Percentiles rank a stretch among this genome's conserved stretches.
These are phyloP conservation scores for Cryptosporidium sp. DNA, from an alignment of 169 alveolate species.

Conservation along the genomic window DNA sequence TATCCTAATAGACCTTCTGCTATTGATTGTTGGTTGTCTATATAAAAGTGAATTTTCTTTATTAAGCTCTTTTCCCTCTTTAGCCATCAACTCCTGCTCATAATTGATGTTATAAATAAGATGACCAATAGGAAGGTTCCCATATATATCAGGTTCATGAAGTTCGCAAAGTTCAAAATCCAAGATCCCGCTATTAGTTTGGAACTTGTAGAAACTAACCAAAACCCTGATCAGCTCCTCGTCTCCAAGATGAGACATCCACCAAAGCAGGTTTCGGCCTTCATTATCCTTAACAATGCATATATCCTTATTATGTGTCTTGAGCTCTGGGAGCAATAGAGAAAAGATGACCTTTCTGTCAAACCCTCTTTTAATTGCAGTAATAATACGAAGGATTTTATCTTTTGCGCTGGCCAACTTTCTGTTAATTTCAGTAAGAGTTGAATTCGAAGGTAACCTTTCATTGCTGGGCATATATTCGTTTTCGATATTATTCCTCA, in stretches of 20 bases:
- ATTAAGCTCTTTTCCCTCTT: background rate
- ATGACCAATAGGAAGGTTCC: conserved; percentile 55
- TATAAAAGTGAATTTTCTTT: background rate
- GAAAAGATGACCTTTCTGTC: conserved; percentile 32
- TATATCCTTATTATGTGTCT: conserved; percentile 25
- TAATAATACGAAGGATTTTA: conserved; percentile 45
- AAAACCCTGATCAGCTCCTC: conserved; percentile 13
- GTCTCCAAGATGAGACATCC: conserved; percentile 54
- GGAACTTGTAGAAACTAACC: conserved; percentile 38
- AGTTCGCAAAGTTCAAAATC: conserved; percentile 55
- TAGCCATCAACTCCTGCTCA: background rate
- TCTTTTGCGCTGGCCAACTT: conserved; percentile 42
- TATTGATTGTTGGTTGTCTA: background rate
- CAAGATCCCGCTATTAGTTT: conserved; percentile 33
- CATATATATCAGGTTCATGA: conserved; percentile 67
- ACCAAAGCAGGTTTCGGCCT: conserved; percentile 58
- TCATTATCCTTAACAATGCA: conserved; percentile 47
- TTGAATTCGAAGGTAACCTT: conserved; percentile 1
- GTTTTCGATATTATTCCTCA: conserved; percentile 25
- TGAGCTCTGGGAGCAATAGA: conserved; percentile 33
- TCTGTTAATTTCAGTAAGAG: conserved; percentile 20
- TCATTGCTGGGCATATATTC: background rate
- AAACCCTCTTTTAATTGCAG: conserved; percentile 45
- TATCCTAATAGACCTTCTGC: background rate
- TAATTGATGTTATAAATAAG: conserved; percentile 13